Conservation (phyloP, 352 stramenopile species). For the Phytopythium sindhum region DNA sequence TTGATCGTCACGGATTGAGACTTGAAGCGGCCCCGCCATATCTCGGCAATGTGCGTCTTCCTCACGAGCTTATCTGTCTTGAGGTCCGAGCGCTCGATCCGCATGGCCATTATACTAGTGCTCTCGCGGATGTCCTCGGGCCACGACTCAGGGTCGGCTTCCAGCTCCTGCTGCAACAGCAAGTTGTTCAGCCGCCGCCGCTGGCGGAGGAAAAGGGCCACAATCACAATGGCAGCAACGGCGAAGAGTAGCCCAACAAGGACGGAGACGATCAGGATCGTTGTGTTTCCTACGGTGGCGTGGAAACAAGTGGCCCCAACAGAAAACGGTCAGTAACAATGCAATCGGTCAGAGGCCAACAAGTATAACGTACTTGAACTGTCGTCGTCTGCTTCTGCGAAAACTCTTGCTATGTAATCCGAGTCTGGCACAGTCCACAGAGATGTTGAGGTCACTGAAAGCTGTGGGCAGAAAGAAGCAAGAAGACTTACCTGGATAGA, state of each 20-base stretch:
- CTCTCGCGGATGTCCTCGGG: constrained; percentile 14
- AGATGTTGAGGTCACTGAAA: background rate
- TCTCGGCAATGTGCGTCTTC: constrained; percentile 9
- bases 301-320: too few species aligned
- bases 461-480: background rate
- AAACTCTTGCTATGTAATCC: background rate
- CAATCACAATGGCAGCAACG: constrained; percentile 4
- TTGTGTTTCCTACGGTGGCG: background rate
- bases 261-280: background rate
- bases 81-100: constrained; percentile 10
- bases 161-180: constrained; percentile 16
- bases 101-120: constrained; percentile 14
- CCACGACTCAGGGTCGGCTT: constrained; percentile 14
- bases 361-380: background rate
- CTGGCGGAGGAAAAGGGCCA: constrained; percentile 12
- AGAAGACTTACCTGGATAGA: background rate
- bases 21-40: constrained; percentile 10
- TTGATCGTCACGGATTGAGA: constrained; percentile 14
- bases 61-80: constrained; percentile 11
- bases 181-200: constrained; percentile 17
- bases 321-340: background rate
- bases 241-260: background rate
- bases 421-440: background rate
- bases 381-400: background rate
- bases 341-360: background rate